phyloP scores from a whole-genome alignment of 139 green algal genomes.

The Haematococcus sp. region DNA sequence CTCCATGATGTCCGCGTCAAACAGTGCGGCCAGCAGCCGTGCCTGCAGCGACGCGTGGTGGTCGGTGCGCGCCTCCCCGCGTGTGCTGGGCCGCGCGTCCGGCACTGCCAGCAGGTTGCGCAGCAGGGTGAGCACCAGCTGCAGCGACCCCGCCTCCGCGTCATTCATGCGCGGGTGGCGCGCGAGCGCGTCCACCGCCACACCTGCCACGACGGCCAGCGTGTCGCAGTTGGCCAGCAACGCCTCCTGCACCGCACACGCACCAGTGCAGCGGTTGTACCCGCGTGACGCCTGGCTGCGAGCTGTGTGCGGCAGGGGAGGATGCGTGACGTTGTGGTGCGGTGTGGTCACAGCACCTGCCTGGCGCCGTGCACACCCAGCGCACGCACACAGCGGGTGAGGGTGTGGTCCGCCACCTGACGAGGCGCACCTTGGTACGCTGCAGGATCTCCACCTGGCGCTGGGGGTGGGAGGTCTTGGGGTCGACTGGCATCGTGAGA shows the following conservation, averaged over 20 bases:
- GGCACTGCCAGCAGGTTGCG: constrained; percentile 82
- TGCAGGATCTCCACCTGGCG: constrained; percentile 32
- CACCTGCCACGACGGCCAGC: constrained; percentile 28
- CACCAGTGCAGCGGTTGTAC: no score
- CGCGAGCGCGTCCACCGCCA: constrained; percentile 40
- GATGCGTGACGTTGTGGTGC: neutral
- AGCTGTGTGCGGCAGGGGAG: neutral
- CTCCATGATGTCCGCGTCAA: constrained; percentile 67
- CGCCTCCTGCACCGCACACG: constrained; percentile 1
- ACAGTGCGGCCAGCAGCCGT: constrained; percentile 56
- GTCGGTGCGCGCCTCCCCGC: neutral
- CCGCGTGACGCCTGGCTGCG: neutral
- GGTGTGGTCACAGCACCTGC: no score
- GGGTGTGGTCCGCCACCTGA: no score
- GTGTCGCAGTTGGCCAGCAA: constrained; percentile 38
- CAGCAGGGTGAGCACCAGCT: constrained; percentile 83
- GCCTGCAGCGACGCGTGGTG: constrained; percentile 23
- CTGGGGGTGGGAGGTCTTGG: constrained; percentile 27
- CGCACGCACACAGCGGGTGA: no score
- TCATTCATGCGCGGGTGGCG: constrained; percentile 67
- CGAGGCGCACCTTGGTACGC: constrained; percentile 65
- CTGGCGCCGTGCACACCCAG: no score
- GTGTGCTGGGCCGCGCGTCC: constrained; percentile 24
- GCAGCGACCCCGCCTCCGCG: constrained; percentile 37
- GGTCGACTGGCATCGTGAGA: constrained; percentile 83